Evolutionary conservation across 1,284 basidiomycete genomes (phyloP), one percentile per base, ranked within the genome.

Genomic region (Ceratobasidium sp.): DNA sequence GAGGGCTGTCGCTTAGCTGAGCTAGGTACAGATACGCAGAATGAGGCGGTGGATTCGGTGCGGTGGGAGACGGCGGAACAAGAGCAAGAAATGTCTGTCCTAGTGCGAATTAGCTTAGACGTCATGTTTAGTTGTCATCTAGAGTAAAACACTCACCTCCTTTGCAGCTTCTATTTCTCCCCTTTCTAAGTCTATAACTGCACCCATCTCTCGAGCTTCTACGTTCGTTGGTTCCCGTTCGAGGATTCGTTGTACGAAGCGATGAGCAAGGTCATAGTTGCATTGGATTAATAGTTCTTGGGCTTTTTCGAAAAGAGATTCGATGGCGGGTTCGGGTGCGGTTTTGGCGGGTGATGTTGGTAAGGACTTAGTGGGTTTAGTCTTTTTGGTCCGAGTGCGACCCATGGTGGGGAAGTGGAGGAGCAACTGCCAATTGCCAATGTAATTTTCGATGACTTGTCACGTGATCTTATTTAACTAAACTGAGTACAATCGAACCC

Each of bases 11-110:
- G 79, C 90, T 91, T 23, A 96, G 88, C 84, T 98, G 97, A 0
- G 96, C 97, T 42, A 98, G 92, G 85, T 98, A 97, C 0, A 98
- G 88, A 85, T 97, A 91, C 6, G 95, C 94, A 33, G 95, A 94
- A 3, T 95, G 90, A 0, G 94, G 93, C n/a, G 94, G 89, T 39
- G 89, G 85, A 39, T 86, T 84, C 46, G 90, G 88, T 18, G 91
- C 88, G 83, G 89, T 84, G 72, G 89, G 87, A 85, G 89, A 85
- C 83, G 92, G 89, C 79, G 91, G 89, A 66, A 94, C 81, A 64
- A 94, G 84, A 2, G 90, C 89, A 81, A 87, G 84, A 83, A 95
- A 94, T 60, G 91, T 90, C 94, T 95, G 81, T 20, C 66, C 51
- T 64, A 39, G 39, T 63, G 42, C 67, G 63, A 33, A 58, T 78